Conservation (phyloP, 2,329 filamentous ascomycete species). For the Trichophyton simii region DNA sequence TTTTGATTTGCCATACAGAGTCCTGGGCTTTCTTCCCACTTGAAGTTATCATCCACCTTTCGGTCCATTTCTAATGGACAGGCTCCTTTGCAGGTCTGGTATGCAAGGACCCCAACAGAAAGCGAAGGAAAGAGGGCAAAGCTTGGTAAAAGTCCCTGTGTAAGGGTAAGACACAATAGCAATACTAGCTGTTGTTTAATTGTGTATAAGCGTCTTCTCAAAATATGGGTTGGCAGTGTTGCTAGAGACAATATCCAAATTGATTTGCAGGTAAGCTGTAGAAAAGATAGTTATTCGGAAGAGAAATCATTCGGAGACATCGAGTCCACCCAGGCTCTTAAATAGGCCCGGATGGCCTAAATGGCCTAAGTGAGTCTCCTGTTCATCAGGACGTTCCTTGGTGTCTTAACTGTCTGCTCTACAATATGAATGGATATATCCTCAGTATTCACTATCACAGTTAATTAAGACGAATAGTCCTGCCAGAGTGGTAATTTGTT, state of each 20-base stretch:
- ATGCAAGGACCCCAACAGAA: too few species aligned
- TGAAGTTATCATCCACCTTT: conserved; percentile 4
- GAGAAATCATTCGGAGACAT: background rate
- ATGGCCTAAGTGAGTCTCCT: background rate
- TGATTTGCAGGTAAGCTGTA: background rate
- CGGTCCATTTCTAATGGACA: background rate
- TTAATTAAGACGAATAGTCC: background rate
- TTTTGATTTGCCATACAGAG: conserved; percentile 6
- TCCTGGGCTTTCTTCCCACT: conserved; percentile 12
- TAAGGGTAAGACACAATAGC: background rate
- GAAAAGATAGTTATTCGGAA: background rate
- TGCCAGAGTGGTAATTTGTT: background rate
- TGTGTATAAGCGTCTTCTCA: background rate
- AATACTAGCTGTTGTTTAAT: background rate
- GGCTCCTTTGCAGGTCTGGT: background rate
- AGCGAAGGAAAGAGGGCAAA: background rate
- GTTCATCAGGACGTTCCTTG: background rate
- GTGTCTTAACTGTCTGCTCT: background rate
- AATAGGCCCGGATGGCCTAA: background rate
- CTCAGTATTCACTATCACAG: background rate
- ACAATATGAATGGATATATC: background rate
- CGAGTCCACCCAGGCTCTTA: background rate
- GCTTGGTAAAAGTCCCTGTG: background rate
- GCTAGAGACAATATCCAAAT: background rate
- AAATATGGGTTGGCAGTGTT: background rate